Evolutionary conservation across 176 grass and related monocot species (phyloP), one percentile per base, ranked within the genome.

Genomic region (Triticum dicoccoides): DNA sequence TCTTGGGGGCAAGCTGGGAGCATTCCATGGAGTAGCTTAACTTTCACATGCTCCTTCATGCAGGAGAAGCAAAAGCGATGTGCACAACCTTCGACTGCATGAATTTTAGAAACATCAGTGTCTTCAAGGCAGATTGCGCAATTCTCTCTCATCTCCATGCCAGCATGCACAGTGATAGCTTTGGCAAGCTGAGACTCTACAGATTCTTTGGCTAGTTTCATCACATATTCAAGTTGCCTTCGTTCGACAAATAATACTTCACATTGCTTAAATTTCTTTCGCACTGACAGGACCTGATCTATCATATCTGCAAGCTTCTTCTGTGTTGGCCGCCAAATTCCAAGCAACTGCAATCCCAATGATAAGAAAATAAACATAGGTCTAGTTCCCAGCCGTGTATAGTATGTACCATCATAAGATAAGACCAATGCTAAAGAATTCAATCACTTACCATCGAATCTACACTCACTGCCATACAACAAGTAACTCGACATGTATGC

Each of bases 51-150:
- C 63, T 98, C 91, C 63, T 89, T 92, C 93, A 98, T 87, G 85
- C 95, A 95, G 82, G 85, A 83, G 68, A 93, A 91, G 67, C 95
- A 98, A 86, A 93, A 98, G 81, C 86, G 85, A 79, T 98, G 95
- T 7, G 42, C 74, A 30, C 93, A 93, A 9, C 51, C 77, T 86
- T 93, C 85, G 80, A 98, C 66, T 14, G 23, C 11, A 51, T 92
- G 89, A 82, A 98, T 95, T 84, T 93, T 88, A 70, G 91, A 84
- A 84, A 94, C 35, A 56, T 88, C 80, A 10, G 71, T 81, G 81
- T 85, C 77, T 88, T 95, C 95, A 85, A 98, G 81, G 80, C 91
- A 98, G 68, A 98, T 95, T 2, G 66, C 82, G 71, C 95, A 98
- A n/a, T 78, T 98, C 82, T 98, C 95, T 76, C 18, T 87, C 76